Base-by-base conservation (phyloP, 2,329 filamentous ascomycete genomes). In the Fonsecaea erecta region DNA sequence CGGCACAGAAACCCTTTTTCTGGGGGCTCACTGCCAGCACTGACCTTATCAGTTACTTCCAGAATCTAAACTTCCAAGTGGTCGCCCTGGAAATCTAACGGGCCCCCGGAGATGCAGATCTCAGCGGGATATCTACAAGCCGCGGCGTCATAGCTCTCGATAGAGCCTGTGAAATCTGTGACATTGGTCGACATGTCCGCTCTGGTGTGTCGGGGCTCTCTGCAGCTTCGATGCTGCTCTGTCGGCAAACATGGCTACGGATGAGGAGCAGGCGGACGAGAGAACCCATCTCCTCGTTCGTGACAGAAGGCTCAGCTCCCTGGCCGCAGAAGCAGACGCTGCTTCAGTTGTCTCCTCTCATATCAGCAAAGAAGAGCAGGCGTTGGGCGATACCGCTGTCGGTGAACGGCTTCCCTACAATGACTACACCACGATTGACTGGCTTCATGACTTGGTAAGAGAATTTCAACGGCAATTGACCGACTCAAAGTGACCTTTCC, bases 361-460 rank as follows among this genome's bases (percentile, higher is more conserved):
- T 55, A 69, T 82, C 30, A 79, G 78, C 14, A 83, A 82, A 62
- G 81, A 84, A 53, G 83, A 85, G 68, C 79, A 79, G 64, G 78
- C 79, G 18, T 73, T 85, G 61, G 76, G 71, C 6, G 75, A 75
- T 3, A 82, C 79, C 26, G 76, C 82, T 1, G 76, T 85, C 11
- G 84, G 84, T 48, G 85, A 87, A 71, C 76, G 84, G 58, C 73
- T 87, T 21, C 82, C 84, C 0, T 88, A 88, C 71, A 86, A 86
- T 71, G 83, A 87, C 68, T 88, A 88, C 69, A 84, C 82, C 5
- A 86, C 85, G 7, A 86, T 43, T 43, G 85, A 88, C 73, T 88
- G 85, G 85, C 77, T 88, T 9, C 85, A 86, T 73, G 84, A 86
- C 70, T 73, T 88, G 62, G 83, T 84, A 52, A 16, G n/a, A 35